A percentile compares a stretch with the other conserved stretches of the same genome.
Evolutionary conservation across 108 stramenopile species (phyloP).

Genomic region (Phaeodactylum tricornutum): DNA sequence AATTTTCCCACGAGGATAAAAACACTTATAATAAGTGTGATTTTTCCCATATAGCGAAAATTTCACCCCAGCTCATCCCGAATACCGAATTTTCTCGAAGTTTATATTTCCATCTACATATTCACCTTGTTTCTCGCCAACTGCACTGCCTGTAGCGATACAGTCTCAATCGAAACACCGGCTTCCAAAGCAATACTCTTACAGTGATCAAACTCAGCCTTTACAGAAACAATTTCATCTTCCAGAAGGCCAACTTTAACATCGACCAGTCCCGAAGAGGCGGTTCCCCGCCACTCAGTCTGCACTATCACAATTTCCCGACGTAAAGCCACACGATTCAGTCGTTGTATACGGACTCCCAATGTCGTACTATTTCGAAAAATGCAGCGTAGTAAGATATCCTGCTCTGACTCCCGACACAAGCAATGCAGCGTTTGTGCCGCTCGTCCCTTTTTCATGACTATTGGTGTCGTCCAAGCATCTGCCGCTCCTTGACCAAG

Average conservation of each 20-base stretch:
- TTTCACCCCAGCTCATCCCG: too few relatives aligned
- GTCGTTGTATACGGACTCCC: conserved; percentile 65
- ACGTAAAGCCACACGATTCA: conserved; percentile 62
- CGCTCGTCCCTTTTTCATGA: conserved; percentile 92
- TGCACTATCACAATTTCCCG: conserved; percentile 47
- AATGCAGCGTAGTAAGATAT: conserved; percentile 44
- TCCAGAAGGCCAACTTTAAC: conserved; percentile 67
- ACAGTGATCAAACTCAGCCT: conserved; percentile 92
- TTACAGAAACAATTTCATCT: conserved; percentile 51
- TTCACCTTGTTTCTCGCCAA: too few relatives aligned
- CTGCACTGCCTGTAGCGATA: too few relatives aligned
- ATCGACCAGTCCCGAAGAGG: conserved; percentile 38
- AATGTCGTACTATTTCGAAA: conserved; percentile 86
- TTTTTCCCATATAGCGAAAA: too few relatives aligned
- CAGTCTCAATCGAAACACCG: too few relatives aligned
- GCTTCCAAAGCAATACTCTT: conserved; percentile 41
- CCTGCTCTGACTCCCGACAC: conserved; percentile 21
- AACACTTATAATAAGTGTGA: too few relatives aligned
- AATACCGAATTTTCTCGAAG: too few relatives aligned
- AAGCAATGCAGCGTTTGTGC: conserved; percentile 78
- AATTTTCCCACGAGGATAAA: too few relatives aligned
- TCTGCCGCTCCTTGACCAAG: conserved; percentile 69
- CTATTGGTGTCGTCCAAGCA: conserved; percentile 79
- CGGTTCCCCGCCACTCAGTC: conserved; percentile 25
- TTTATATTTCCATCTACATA: too few relatives aligned